Base-by-base conservation (phyloP, 78 protist species). In the Tieghemostelium lacteum region DNA sequence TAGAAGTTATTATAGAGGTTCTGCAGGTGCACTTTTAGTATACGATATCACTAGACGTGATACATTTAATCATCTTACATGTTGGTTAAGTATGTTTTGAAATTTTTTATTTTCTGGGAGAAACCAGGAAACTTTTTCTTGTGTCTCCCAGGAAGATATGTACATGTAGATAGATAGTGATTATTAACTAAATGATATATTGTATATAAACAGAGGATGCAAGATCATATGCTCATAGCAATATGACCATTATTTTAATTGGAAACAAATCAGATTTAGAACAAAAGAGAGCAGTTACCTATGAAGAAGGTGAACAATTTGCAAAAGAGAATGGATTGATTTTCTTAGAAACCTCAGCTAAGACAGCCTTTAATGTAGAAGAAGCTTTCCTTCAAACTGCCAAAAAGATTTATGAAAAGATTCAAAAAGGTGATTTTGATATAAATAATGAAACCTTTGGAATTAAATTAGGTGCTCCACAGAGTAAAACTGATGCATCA, bases 321-420 rank as follows among this genome's bases (percentile, higher is more conserved):
- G 99, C 99, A 14, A 24, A 86, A 3, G 97, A 98, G 33, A 89
- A 97, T 70, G 98, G 98, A 2, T 86, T 99, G 28, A 40, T 96
- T 19, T 98, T 97, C 94, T 64, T 98, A 33, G 99, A 99, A 62
- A 99, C 99, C 0, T 96, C 98, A 2, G 99, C 99, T 3, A 99
- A 99, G 85, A 97, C 97, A 10, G 99, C 98, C 2, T 85, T 78
- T 36, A 96, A 96, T 73, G 99, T 98, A n/a, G 99, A 98, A 78
- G 97, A 96, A 73, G 98, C 95, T 29, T 95, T 95, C 60, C 22
- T 92, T 8, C 49, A 70, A 24, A 94, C 98, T 4, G 98, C 98
- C 12, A 63, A 73, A n/a, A 45, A 66, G 10, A 96, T 96, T 49
- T 95, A 94, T 61, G 86, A 88, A 39, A 96, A 96, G 76, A 85